Conservation (phyloP, 148 eudicot species). For the Chenopodium suecicum region DNA sequence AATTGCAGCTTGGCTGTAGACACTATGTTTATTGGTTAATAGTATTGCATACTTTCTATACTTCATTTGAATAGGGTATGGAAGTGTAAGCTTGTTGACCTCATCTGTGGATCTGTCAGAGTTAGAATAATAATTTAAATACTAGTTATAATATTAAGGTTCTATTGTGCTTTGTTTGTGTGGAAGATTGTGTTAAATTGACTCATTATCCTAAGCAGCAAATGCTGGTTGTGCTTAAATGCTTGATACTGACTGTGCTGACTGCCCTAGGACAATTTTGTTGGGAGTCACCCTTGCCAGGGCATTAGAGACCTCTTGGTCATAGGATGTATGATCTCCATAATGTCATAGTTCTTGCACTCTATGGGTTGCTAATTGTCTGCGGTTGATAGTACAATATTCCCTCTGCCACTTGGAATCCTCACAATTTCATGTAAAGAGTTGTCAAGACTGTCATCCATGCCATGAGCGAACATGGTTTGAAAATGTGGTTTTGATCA, state of each 20-base stretch:
- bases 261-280: background rate
- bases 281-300: background rate
- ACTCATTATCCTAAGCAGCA: background rate
- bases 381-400: background rate
- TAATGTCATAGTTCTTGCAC: background rate
- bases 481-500: too few species aligned
- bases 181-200: background rate
- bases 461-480: too few species aligned
- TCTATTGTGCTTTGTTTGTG: background rate
- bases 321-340: background rate
- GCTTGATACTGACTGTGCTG: background rate
- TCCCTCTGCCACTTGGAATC: background rate
- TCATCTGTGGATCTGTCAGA: background rate
- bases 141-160: background rate
- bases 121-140: background rate
- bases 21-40: background rate
- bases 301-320: background rate
- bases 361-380: background rate
- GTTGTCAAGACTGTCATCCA: background rate
- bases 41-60: background rate
- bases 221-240: background rate
- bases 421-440: background rate
- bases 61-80: background rate
- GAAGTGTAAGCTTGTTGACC: background rate
- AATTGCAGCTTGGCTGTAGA: background rate